Base-by-base conservation (phyloP, 208 protist species). In the Acanthamoeba culbertsoni region DNA sequence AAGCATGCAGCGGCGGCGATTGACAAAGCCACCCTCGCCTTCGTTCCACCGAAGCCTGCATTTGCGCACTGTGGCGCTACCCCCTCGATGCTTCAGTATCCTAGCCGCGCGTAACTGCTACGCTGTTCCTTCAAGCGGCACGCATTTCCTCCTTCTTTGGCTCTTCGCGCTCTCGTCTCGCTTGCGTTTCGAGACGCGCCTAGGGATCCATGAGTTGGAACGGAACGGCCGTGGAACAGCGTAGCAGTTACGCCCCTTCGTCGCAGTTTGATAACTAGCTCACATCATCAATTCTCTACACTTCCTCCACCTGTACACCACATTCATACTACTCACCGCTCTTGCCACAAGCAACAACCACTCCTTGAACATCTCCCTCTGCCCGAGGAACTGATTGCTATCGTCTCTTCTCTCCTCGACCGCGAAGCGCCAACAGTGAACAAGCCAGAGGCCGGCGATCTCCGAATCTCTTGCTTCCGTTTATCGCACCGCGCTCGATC, bases 21-120 rank as follows among this genome's bases (percentile, higher is more conserved):
- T 4, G 65, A n/a, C 28, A 5, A n/a, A 35, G 28, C 65, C 28
- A 16, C 23, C 65, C 43, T 18, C 26, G 73, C 73, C 45, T 31
- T 55, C 43, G 42, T n/a, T 20, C 5, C 18, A 1, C 73, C 73
- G 40, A 10, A 10, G 59, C 73, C 73, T 23, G 43, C 42, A 12
- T 51, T 84, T 3, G 45, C 37, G 26, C 43, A 84, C 43, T 84
- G 73, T 16, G 73, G 73, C 63, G 63, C 43, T n/a, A 28, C 73
- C 23, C 43, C 43, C 20, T 35, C 43, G 23, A 26, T 55, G 73
- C 73, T 55, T 6, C 37, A 51, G 18, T 31, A 51, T 43, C 55
- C 84, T 91, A 91, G 84, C 84, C 53, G 84, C 84, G 84, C 84
- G 84, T 91, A 91, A 91, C 84, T 91, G 84, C 84, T 91, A 91